Base-by-base conservation (phyloP, 495 filamentous ascomycete species). In the Penicillium turbatum region DNA sequence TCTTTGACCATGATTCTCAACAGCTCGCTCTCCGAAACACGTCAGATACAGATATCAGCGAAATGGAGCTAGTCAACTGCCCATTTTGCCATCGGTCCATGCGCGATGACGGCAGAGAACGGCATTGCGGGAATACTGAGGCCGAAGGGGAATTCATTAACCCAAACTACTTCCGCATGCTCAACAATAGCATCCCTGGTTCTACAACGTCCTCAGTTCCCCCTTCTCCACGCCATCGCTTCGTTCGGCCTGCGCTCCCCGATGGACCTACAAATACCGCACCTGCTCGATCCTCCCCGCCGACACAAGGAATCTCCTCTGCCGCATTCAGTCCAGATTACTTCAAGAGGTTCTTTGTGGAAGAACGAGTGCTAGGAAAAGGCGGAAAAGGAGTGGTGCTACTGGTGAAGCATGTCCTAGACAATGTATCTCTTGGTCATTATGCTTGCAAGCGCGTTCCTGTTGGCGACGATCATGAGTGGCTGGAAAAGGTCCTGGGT, bases 371-470 rank as follows among this genome's bases (percentile, higher is more conserved):
- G 61, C 79, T 98, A 5, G 93, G 93, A 12, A 82, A 86, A 63
- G 93, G 93, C 9, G 93, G 93, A 3, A 97, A 96, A 61, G 93
- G 93, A 1, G 91, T 97, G 32, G 93, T 98, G 2, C 64, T 98
- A 50, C 78, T 97, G 10, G 95, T 98, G 10, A 84, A 85, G 40
- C 93, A 98, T 72, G 74, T 96, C 48, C 79, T 98, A 46, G 93
- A 96, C 66, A 83, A 88, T 6, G 90, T 96, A 31, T 78, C 82
- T 12, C 82, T 97, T 6, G 93, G 87, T 1, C 81, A 95, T 50
- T 98, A 96, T 70, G 93, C 93, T 21, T 98, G 93, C 77, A 98
- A 98, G 68, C 82, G 93, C 34, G 90, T 98, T 1, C 95, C 93
- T 4, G 93, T 98, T 12, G 89, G 93, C 19, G 86, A 98, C 63